Percentiles rank a stretch among this genome's conserved stretches.
Evolutionary conservation across 257 asterid species (phyloP).

Genomic region (Lavandula angustifolia): DNA sequence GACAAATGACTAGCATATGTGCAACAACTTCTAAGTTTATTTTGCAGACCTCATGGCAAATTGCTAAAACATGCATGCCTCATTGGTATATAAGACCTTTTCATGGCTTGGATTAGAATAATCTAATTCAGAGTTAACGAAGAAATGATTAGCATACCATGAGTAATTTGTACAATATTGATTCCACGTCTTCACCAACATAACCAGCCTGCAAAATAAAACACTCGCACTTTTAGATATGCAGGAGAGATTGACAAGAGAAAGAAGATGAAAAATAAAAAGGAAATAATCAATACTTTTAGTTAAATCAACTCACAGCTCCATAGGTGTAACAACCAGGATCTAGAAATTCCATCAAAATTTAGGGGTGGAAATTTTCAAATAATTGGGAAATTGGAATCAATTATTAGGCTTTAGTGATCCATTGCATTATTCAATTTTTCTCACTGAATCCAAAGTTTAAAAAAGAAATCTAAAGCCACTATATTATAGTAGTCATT

Average conservation of each 20-base stretch:
- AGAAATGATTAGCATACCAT: constrained; percentile 42
- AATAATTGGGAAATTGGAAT: no score
- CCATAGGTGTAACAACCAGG: background rate
- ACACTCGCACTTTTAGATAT: constrained; percentile 25
- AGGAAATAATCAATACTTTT: background rate
- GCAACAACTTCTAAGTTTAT: constrained; percentile 22
- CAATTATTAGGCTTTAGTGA: no score
- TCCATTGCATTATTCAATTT: no score
- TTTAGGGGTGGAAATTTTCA: no score
- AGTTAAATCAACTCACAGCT: background rate
- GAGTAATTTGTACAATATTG: constrained; percentile 85
- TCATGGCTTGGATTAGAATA: constrained; percentile 17
- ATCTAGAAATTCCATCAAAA: no score
- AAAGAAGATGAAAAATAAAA: constrained; percentile 11
- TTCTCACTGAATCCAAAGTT: no score
- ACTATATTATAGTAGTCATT: no score
- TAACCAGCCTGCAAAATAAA: constrained; percentile 82
- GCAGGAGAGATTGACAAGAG: constrained; percentile 19
- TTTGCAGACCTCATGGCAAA: constrained; percentile 11
- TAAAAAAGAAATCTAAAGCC: no score
- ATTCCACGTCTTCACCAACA: constrained; percentile 97
- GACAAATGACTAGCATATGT: constrained; percentile 3
- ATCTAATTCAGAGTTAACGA: constrained; percentile 7
- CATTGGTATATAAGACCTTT: constrained; percentile 27
- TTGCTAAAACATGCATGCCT: constrained; percentile 18